These are phyloP conservation scores for Logfia minima DNA, from an alignment of 129 eudicot genomes.

Conservation along the genomic window DNA sequence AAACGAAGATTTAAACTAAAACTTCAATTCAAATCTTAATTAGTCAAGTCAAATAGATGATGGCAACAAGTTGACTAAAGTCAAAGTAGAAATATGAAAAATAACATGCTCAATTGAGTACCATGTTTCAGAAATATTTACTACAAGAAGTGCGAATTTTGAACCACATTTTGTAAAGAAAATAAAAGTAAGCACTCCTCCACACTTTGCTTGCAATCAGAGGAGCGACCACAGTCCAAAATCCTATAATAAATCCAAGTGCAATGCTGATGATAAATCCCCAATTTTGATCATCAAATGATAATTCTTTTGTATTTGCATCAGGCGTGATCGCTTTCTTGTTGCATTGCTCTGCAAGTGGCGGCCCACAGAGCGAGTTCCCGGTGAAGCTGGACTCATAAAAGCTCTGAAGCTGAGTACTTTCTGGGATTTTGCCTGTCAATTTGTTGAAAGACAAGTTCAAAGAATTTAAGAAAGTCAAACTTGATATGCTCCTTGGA, in stretches of 20 bases:
- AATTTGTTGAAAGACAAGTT: constrained; percentile 13
- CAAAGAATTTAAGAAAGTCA: constrained; percentile 15
- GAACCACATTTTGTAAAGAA: constrained; percentile 7
- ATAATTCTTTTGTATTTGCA: background rate
- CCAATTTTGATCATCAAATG: constrained; percentile 16
- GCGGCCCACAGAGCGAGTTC: constrained; percentile 31
- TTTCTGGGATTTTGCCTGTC: constrained; percentile 18
- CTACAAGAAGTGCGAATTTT: constrained; percentile 3
- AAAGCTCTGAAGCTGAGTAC: constrained; percentile 22
- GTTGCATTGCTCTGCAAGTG: constrained; percentile 7
- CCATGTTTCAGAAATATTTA: background rate
- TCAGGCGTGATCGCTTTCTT: background rate
- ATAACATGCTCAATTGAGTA: too few species aligned
- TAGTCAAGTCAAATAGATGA: too few species aligned
- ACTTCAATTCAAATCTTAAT: too few species aligned
- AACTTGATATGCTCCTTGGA: constrained; percentile 21
- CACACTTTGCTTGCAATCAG: constrained; percentile 21
- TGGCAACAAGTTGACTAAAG: too few species aligned
- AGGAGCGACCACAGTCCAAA: constrained; percentile 30
- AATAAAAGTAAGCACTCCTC: constrained; percentile 24
- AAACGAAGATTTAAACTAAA: too few species aligned
- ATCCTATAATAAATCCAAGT: constrained; percentile 34
- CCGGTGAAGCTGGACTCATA: constrained; percentile 10
- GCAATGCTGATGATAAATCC: constrained; percentile 29
- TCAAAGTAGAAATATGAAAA: too few species aligned